Evolutionary conservation across 768 basidiomycete genomes (phyloP), one percentile per base, ranked within the genome.

Genomic region (Suillus alpinus): DNA sequence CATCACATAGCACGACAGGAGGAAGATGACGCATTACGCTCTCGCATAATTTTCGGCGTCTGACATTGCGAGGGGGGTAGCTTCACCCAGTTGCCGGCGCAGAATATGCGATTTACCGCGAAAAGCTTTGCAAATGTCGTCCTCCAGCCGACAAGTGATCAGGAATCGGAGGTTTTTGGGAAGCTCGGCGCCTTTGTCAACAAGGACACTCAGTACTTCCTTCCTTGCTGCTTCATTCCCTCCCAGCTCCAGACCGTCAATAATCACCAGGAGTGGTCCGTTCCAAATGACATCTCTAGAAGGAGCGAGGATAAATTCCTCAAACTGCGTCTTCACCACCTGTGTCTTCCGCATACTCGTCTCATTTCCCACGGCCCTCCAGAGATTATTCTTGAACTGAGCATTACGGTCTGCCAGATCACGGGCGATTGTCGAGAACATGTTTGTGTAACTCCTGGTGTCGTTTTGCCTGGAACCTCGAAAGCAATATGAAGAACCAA

Each of bases 401-500:
- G 50, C 59, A 39, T 77, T 63, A 32, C 67, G 68, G 6, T 72
- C 71, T 31, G 75, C 73, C 16, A 76, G 66, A 29, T 76, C 66
- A 16, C 60, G 61, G 3, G 75, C 73, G 5, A 76, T 68, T 37
- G 75, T 77, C 14, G 67, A 67, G 65, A 75, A 73, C 32, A 76
- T 51, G 47, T 70, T 64, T 61, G 61, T 57, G 36, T 66, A 66
- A 40, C 68, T 63, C 37, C 67, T 31, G 18, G 18, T 31, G 18
- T 50, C 49, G 3, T 32, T 50, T 5, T 4, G 39, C 23, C 59
- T 63, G 8, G 51, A 53, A 4, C 60, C 65, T 26, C 66, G 59
- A 55, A 76, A 71, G 60, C 70, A 77, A 18, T 67, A 70, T 18
- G 71, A 71, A 31, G 75, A 73, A 16, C 75, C 75, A 5, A 76